phyloP scores from a whole-genome alignment of 495 filamentous ascomycete species.

The Penicillium silybi region DNA sequence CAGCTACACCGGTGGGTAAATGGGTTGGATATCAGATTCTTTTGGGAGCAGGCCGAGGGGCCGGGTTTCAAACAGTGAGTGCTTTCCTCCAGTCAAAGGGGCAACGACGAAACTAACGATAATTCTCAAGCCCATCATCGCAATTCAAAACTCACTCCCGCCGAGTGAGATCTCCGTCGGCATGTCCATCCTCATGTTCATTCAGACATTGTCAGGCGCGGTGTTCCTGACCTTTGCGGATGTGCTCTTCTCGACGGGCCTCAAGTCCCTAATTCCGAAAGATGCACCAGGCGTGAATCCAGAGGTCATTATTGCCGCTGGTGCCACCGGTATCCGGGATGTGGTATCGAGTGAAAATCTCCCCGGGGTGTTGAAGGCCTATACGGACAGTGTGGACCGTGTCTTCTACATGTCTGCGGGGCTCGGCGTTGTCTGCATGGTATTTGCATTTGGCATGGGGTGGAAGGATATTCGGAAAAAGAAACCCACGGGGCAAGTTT shows the following conservation, averaged over 20 bases:
- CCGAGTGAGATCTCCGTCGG: slow-evolving; percentile 42
- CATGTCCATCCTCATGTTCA: slow-evolving; percentile 50
- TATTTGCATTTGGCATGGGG: slow-evolving; percentile 46
- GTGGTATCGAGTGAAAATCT: slow-evolving; percentile 26
- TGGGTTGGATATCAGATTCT: slow-evolving; percentile 59
- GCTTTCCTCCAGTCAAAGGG: background rate
- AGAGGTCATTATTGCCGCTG: slow-evolving; percentile 35
- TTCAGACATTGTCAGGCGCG: slow-evolving; percentile 47
- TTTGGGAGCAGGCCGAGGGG: slow-evolving; percentile 48
- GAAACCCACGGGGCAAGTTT: slow-evolving; percentile 18
- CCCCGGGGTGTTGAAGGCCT: slow-evolving; percentile 38
- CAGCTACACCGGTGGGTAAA: slow-evolving; percentile 36
- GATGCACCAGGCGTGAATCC: slow-evolving; percentile 37
- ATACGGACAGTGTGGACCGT: slow-evolving; percentile 33
- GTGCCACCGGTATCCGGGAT: slow-evolving; percentile 35
- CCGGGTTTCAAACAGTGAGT: slow-evolving; percentile 42
- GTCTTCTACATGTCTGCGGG: slow-evolving; percentile 41
- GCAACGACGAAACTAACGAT: background rate
- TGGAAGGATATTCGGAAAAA: slow-evolving; percentile 52
- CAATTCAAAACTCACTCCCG: slow-evolving; percentile 49
- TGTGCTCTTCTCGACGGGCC: slow-evolving; percentile 46
- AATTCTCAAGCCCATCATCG: slow-evolving; percentile 36
- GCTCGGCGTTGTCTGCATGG: slow-evolving; percentile 19
- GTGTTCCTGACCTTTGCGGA: slow-evolving; percentile 44
- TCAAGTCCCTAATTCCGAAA: slow-evolving; percentile 27